Conservation (phyloP, 768 basidiomycete species). For the Suillus discolor region DNA sequence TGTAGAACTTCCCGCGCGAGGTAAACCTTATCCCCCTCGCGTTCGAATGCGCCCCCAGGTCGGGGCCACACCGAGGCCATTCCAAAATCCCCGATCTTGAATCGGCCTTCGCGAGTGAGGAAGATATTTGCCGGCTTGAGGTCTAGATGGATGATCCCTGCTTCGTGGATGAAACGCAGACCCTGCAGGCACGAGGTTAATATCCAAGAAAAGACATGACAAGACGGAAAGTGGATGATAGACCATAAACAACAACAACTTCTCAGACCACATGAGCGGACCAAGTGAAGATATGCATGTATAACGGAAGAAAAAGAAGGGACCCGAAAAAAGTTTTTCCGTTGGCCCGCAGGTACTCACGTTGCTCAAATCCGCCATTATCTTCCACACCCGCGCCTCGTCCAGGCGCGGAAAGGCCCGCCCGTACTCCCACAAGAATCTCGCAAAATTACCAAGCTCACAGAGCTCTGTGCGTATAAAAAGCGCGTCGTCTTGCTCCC, state of each 20-base stretch:
- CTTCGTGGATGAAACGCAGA: slow-evolving; percentile 84
- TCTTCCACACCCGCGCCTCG: slow-evolving; percentile 96
- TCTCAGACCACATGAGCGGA: background rate
- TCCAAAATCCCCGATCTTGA: slow-evolving; percentile 98
- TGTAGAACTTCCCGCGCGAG: slow-evolving; percentile 95
- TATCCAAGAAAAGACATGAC: slow-evolving; percentile 28
- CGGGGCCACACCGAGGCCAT: slow-evolving; percentile 96
- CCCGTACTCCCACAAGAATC: slow-evolving; percentile 92
- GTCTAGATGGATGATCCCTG: slow-evolving; percentile 92
- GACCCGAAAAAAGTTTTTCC: slow-evolving; percentile 10
- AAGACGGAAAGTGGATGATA: background rate
- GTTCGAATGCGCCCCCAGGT: slow-evolving; percentile 65
- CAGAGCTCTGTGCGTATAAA: slow-evolving; percentile 96
- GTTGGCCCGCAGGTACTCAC: slow-evolving; percentile 48
- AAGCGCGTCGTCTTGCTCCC: slow-evolving; percentile 89
- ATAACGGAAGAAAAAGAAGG: slow-evolving; percentile 9
- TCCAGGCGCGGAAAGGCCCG: slow-evolving; percentile 81
- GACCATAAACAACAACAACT: background rate
- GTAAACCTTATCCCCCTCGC: slow-evolving; percentile 97
- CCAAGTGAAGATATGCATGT: background rate
- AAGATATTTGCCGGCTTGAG: slow-evolving; percentile 98
- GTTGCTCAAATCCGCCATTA: slow-evolving; percentile 85
- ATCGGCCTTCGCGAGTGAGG: slow-evolving; percentile 80
- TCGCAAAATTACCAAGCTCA: slow-evolving; percentile 87
- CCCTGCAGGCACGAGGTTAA: slow-evolving; percentile 50